phyloP scores from a whole-genome alignment of 78 protist species.

The Protostelium mycophagum region DNA sequence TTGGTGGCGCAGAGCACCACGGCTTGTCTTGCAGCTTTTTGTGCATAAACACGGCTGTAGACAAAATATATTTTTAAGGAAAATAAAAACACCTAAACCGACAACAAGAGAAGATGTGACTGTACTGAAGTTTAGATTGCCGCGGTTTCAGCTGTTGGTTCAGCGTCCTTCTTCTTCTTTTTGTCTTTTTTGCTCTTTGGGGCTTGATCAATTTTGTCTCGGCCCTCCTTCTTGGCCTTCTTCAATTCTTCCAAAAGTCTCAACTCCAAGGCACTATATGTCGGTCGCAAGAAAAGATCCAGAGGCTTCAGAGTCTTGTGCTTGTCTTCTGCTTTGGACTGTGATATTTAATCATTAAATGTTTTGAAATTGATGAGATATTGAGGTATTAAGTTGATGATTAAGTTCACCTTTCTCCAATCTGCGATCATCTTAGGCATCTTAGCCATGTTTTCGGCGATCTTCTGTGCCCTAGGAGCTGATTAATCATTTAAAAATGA shows the following conservation, averaged over 20 bases:
- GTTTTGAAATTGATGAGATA: too few species aligned
- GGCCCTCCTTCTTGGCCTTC: background rate
- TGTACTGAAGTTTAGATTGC: too few species aligned
- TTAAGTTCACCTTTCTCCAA: background rate
- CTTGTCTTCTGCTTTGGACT: background rate
- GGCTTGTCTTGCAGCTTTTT: too few species aligned
- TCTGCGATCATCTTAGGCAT: background rate
- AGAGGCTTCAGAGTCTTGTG: background rate
- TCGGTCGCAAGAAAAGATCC: background rate
- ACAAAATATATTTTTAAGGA: too few species aligned
- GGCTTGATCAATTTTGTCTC: background rate
- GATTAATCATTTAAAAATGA: background rate
- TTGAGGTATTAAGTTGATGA: background rate
- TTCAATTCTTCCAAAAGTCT: background rate
- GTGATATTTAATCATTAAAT: background rate
- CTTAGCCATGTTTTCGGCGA: background rate
- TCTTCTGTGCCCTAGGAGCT: background rate
- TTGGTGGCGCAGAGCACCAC: too few species aligned
- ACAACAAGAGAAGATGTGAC: too few species aligned
- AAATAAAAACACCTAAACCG: too few species aligned
- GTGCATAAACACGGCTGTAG: too few species aligned
- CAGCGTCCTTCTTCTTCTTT: background rate
- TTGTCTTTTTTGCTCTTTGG: background rate
- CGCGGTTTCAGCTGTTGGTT: too few species aligned
- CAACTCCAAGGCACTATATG: background rate